Conservation (phyloP, 2,329 filamentous ascomycete species). For the Aaosphaeria arxii region DNA sequence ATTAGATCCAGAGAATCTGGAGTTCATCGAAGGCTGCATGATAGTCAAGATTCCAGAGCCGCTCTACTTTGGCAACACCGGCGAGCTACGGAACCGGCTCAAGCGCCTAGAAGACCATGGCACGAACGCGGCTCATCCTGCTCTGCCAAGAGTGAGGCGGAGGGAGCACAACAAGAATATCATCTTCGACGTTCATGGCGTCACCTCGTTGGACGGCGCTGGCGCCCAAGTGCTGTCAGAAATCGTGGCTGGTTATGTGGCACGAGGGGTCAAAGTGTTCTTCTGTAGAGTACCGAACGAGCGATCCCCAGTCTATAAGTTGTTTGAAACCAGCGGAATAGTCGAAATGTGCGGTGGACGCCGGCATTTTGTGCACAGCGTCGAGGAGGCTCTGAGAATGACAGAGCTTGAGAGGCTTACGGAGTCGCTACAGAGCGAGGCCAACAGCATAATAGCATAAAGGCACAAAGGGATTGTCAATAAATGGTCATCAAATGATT, state of each 20-base stretch:
- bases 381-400: conserved; percentile 78
- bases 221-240: conserved; percentile 88
- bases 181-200: conserved; percentile 97
- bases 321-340: conserved; percentile 79
- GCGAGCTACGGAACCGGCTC: conserved; percentile 80
- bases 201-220: conserved; percentile 89
- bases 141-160: conserved; percentile 72
- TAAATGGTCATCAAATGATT: not conserved
- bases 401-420: conserved; percentile 67
- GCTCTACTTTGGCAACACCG: conserved; percentile 94
- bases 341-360: conserved; percentile 77
- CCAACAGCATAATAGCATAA: conserved; percentile 15
- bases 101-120: conserved; percentile 85
- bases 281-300: conserved; percentile 60
- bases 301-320: conserved; percentile 60
- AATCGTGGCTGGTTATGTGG: conserved; percentile 79
- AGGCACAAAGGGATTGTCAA: not conserved
- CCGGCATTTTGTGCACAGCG: conserved; percentile 74
- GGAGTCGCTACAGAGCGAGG: conserved; percentile 31
- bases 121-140: conserved; percentile 80
- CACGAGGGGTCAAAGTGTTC: conserved; percentile 72
- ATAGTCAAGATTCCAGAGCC: conserved; percentile 98
- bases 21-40: conserved; percentile 87
- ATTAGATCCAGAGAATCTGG: conserved; percentile 66
- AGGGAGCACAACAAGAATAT: conserved; percentile 86